Conservation (phyloP, 176 grass and related monocot genomes). For the Elymus sibiricus region DNA sequence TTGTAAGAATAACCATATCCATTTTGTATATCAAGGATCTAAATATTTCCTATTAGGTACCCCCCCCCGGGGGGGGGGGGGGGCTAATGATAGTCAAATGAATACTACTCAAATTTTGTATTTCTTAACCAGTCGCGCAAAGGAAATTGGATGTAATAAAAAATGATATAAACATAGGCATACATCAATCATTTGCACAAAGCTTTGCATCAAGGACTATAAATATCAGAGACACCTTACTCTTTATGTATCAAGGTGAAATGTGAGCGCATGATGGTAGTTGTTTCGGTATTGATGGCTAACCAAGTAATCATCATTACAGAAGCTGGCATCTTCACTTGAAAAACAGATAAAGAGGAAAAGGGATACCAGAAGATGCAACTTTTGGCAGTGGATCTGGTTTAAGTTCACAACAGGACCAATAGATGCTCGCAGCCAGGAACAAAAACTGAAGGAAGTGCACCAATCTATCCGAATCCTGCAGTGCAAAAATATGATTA, state of each 20-base stretch:
- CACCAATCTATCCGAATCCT: conserved; percentile 43
- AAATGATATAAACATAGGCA: no score
- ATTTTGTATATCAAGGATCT: no score
- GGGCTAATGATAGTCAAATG: no score
- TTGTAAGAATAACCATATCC: no score
- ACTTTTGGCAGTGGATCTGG: conserved; percentile 33
- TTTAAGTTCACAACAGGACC: conserved; percentile 41
- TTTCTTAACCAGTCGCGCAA: no score
- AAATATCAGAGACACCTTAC: neutral
- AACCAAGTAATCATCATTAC: conserved; percentile 21
- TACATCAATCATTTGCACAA: no score
- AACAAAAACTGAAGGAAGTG: conserved; percentile 52
- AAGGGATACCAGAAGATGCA: conserved; percentile 29
- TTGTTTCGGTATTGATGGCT: neutral
- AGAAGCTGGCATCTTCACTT: conserved; percentile 55
- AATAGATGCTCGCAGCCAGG: conserved; percentile 26
- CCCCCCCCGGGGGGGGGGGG: no score
- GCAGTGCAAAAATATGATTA: conserved; percentile 63
- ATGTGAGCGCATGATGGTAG: neutral
- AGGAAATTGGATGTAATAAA: no score
- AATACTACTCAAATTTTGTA: no score
- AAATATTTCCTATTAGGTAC: no score
- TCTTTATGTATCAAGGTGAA: neutral
- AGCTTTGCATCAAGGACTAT: neutral
- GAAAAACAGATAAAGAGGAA: conserved; percentile 49